These are phyloP conservation scores for Parastagonospora nodorum DNA, from an alignment of 2,329 filamentous ascomycete genomes.

Conservation along the genomic window DNA sequence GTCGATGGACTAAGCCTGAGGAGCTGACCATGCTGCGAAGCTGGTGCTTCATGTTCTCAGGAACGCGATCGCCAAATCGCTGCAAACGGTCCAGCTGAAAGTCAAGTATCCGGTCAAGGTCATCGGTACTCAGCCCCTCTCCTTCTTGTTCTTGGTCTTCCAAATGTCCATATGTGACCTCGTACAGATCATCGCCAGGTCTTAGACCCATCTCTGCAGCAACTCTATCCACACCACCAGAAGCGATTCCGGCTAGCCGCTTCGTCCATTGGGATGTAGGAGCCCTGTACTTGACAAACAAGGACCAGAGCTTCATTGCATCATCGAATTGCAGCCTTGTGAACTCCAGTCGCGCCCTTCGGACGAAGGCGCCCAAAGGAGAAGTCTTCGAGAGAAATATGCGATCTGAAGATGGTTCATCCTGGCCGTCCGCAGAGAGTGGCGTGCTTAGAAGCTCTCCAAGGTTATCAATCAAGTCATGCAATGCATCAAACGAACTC, in stretches of 20 bases:
- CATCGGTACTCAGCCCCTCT: conserved; percentile 70
- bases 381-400: conserved; percentile 74
- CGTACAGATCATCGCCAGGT: conserved; percentile 54
- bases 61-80: conserved; percentile 80
- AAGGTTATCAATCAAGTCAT: conserved; percentile 72
- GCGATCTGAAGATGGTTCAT: conserved; percentile 35
- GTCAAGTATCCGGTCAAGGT: conserved; percentile 79
- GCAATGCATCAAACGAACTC: conserved; percentile 79
- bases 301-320: conserved; percentile 76
- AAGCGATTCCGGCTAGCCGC: conserved; percentile 35
- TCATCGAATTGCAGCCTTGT: conserved; percentile 80
- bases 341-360: conserved; percentile 79
- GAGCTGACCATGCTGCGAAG: conserved; percentile 72
- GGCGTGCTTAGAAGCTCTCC: conserved; percentile 61
- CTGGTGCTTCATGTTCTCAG: conserved; percentile 72
- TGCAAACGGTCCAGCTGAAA: conserved; percentile 90
- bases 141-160: conserved; percentile 47
- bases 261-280: conserved; percentile 70
- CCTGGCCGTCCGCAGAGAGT: conserved; percentile 22
- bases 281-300: conserved; percentile 79
- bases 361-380: conserved; percentile 80
- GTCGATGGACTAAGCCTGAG: conserved; percentile 70
- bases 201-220: conserved; percentile 64
- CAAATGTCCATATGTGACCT: conserved; percentile 57
- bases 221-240: conserved; percentile 61